Evolutionary conservation across 2,329 filamentous ascomycete genomes (phyloP).

Genomic region (Ascomycota sp.): DNA sequence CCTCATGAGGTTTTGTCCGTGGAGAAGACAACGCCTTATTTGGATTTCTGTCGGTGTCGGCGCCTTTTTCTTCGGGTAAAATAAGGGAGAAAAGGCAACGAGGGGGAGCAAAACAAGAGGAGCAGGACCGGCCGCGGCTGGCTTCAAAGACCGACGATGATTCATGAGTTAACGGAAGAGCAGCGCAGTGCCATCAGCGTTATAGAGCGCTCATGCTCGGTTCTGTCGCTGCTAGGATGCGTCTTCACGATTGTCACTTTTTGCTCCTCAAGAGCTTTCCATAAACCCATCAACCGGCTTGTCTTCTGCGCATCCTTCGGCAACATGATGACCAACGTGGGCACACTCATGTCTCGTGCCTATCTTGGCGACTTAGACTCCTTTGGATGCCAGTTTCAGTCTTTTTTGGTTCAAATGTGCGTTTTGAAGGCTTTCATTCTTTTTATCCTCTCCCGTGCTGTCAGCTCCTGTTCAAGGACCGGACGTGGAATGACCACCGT

Average conservation of each 20-base stretch:
- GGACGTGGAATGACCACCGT: too few relatives aligned
- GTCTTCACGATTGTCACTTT: slow-evolving; percentile 53
- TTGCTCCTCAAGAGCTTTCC: slow-evolving; percentile 42
- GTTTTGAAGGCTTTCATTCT: slow-evolving; percentile 7
- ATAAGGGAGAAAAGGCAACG: too few relatives aligned
- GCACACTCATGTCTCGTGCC: slow-evolving; percentile 46
- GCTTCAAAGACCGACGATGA: background rate
- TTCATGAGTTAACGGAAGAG: slow-evolving; percentile 3
- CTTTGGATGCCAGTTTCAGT: slow-evolving; percentile 48
- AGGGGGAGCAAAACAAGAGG: too few relatives aligned
- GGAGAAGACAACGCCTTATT: too few relatives aligned
- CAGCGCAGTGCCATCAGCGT: slow-evolving; percentile 32
- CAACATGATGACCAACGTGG: slow-evolving; percentile 57
- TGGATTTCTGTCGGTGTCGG: too few relatives aligned
- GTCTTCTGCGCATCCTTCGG: slow-evolving; percentile 69
- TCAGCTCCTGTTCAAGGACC: too few relatives aligned
- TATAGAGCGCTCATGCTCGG: slow-evolving; percentile 46
- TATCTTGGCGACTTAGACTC: slow-evolving; percentile 27
- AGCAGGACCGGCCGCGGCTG: too few relatives aligned
- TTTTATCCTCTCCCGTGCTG: background rate
- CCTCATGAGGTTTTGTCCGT: too few relatives aligned
- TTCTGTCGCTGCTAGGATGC: slow-evolving; percentile 48
- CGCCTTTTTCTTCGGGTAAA: too few relatives aligned
- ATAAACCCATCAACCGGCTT: slow-evolving; percentile 69
- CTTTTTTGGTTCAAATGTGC: slow-evolving; percentile 62